A percentile compares a stretch with the other conserved stretches of the same genome.
phyloP scores from a whole-genome alignment of 495 filamentous ascomycete species.

The Daldinia vernicosa region DNA sequence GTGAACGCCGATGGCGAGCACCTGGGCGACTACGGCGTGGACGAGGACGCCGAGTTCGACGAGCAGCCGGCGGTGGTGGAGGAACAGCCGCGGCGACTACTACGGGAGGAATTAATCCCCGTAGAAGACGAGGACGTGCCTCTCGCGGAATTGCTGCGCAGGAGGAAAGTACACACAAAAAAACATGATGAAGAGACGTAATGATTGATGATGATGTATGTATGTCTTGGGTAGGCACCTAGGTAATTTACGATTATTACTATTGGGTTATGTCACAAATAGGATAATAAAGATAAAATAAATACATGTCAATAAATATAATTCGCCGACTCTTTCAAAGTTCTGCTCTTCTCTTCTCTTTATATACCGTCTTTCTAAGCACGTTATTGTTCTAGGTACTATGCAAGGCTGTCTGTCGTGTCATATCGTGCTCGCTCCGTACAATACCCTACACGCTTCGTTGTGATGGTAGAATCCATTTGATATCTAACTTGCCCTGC shows the following conservation, averaged over 20 bases:
- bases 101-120: background rate
- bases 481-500: background rate
- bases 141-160: constrained; percentile 69
- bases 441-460: constrained; percentile 1
- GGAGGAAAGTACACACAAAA: constrained; percentile 52
- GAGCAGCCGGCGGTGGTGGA: constrained; percentile 57
- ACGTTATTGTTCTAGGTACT: constrained; percentile 26
- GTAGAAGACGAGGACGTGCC: constrained; percentile 77
- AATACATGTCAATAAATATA: background rate
- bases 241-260: background rate
- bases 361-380: constrained; percentile 21
- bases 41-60: constrained; percentile 81
- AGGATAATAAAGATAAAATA: background rate
- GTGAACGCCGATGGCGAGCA: constrained; percentile 85
- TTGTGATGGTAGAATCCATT: constrained; percentile 2
- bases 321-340: background rate
- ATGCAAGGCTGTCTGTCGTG: constrained; percentile 23
- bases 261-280: background rate
- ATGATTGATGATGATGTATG: constrained; percentile 26
- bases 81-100: background rate
- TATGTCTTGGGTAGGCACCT: background rate
- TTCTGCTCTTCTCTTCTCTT: background rate
- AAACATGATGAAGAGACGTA: constrained; percentile 43
- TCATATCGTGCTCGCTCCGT: constrained; percentile 5
- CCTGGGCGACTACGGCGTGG: constrained; percentile 89